phyloP scores from a whole-genome alignment of 177 flowering plant species.

The Vitis hybrid region DNA sequence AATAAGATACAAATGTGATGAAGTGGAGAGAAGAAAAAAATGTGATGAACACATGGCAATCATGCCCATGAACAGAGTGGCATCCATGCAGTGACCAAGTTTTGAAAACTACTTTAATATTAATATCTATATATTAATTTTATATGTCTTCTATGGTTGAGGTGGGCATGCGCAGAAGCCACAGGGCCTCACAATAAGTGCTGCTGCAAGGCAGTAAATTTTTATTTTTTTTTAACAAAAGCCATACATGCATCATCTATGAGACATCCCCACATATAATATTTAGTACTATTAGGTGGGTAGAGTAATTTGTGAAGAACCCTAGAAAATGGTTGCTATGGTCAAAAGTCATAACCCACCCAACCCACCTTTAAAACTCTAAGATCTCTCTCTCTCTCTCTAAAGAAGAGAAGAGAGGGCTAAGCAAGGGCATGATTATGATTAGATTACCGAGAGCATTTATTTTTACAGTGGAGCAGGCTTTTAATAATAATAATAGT shows the following conservation, averaged over 20 bases:
- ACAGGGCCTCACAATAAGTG: background rate
- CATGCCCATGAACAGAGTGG: background rate
- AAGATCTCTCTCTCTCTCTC: conserved; percentile 6
- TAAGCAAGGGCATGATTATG: conserved; percentile 26
- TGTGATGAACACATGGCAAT: conserved; percentile 15
- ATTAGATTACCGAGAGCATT: conserved; percentile 44
- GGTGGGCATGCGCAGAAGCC: background rate
- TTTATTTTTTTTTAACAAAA: too few relatives aligned
- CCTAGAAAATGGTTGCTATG: conserved; percentile 11
- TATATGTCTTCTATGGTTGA: background rate
- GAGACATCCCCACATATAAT: background rate
- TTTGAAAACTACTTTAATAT: background rate
- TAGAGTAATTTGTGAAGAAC: conserved; percentile 10
- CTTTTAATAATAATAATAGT: conserved; percentile 17
- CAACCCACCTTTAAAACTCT: too few relatives aligned
- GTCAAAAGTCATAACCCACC: conserved; percentile 23
- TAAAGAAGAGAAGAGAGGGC: conserved; percentile 11
- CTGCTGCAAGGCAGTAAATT: conserved; percentile 7
- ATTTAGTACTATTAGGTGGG: background rate
- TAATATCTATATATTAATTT: background rate
- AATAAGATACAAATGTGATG: background rate
- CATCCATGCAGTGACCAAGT: background rate
- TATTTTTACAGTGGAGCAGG: conserved; percentile 34
- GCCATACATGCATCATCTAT: too few relatives aligned
- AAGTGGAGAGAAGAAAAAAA: conserved; percentile 15